Percentiles rank a stretch among this genome's conserved stretches.
phyloP scores from a whole-genome alignment of 31 red algal genomes.

The Asparagopsis taxiformis region DNA sequence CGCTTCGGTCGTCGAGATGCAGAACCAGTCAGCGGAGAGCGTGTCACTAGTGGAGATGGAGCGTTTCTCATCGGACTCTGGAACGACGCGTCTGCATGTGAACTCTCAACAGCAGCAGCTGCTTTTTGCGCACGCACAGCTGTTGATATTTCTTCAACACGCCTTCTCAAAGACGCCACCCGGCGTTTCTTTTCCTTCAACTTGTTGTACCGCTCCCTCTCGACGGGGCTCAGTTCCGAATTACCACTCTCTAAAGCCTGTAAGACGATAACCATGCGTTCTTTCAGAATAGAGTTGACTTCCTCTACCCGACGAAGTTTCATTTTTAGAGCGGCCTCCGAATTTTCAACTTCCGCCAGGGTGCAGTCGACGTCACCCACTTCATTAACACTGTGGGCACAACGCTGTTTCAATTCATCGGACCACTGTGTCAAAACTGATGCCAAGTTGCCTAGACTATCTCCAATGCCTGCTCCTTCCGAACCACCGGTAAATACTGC shows the following conservation, averaged over 20 bases:
- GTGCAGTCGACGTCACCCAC: slow-evolving; percentile 6
- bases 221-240: slow-evolving; percentile 30
- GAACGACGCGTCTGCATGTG: too few relatives aligned
- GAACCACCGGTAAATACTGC: slow-evolving; percentile 25
- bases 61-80: too few relatives aligned
- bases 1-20: too few relatives aligned
- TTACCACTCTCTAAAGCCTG: slow-evolving; percentile 12
- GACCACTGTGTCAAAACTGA: slow-evolving; percentile 40
- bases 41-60: too few relatives aligned
- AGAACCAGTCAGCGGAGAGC: too few relatives aligned
- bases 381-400: background rate
- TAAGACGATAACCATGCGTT: slow-evolving; percentile 15
- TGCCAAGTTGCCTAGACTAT: slow-evolving; percentile 17
- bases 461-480: slow-evolving; percentile 35
- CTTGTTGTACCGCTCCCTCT: slow-evolving; percentile 18
- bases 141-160: slow-evolving; percentile 1
- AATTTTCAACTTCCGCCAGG: slow-evolving; percentile 18
- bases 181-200: slow-evolving; percentile 38
- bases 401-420: slow-evolving; percentile 8
- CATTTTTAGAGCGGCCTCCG: slow-evolving; percentile 10
- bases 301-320: slow-evolving; percentile 25
- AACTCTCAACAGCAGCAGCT: too few relatives aligned
- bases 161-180: slow-evolving; percentile 8
- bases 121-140: slow-evolving; percentile 17
- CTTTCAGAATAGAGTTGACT: slow-evolving; percentile 10